Evolutionary conservation across 2,329 filamentous ascomycete species (phyloP), one percentile per base, ranked within the genome.

Genomic region (Exophiala alcalophila): DNA sequence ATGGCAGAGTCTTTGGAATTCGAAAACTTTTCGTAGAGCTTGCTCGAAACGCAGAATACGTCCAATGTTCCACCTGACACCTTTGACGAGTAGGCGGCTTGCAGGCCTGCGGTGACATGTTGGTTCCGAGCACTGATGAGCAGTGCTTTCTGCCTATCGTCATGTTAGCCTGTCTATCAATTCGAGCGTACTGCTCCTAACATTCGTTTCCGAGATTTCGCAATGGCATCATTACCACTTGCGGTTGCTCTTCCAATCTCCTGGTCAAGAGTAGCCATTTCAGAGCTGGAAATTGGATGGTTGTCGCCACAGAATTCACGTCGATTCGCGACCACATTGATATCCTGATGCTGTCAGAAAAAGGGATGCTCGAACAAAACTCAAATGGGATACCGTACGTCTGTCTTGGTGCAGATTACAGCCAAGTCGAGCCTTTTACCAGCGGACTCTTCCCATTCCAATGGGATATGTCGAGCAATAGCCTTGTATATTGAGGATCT

Each of bases 11-110:
- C 58, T 9, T 61, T 61, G 33, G 60, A 59, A 14, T 44, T 52
- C 11, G 51, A 54, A 38, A 60, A 59, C 35, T 63, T 60, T 27
- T 64, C 56, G 43, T 65, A 66, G 30, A 53, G 53, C 9, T 47
- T 59, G 44, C 65, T 65, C 4, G 61, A 65, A 1, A 66, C 58
- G 28, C 62, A 66, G 33, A 66, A 66, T 1, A 65, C 60, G 16
- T 65, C 51, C 2, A 65, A 43, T 3, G 7, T 29, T 5, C 48
- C 45, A 4, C 52, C 49, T 2, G 56, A 34, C 3, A 46, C 45
- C 21, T 59, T 53, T 1, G 55, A 48, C 0, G 54, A 38, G 41
- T 65, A 65, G 10, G 48, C 52, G 6, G 11, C 47, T 31, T 53
- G 53, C 2, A 66, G 48, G 1, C 54, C 55, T 21, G 53, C 37